Conservation (phyloP, 2,329 filamentous ascomycete species). For the Fusarium sp. region DNA sequence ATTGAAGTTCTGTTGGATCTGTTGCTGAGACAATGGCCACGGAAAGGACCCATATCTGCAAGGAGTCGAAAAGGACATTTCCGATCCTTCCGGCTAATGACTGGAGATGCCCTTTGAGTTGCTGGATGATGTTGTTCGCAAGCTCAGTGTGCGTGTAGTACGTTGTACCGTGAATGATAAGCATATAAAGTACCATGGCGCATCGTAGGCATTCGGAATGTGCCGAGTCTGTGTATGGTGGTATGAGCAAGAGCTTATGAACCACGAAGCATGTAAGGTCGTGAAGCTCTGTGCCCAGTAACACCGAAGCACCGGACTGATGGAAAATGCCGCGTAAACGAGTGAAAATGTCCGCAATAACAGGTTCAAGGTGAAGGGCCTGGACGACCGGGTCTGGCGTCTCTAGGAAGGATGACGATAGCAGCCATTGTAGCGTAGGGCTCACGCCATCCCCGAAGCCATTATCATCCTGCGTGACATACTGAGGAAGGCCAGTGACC, state of each 20-base stretch:
- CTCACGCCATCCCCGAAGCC: conserved; percentile 62
- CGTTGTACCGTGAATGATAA: conserved; percentile 65
- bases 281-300: conserved; percentile 60
- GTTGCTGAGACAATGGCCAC: conserved; percentile 55
- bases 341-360: conserved; percentile 53
- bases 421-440: conserved; percentile 62
- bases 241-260: conserved; percentile 58
- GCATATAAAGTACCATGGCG: conserved; percentile 62
- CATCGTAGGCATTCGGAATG: conserved; percentile 59
- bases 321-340: conserved; percentile 60
- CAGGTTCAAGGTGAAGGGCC: conserved; percentile 49
- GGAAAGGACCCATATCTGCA: conserved; percentile 57
- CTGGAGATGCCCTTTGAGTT: conserved; percentile 50
- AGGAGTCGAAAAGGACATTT: conserved; percentile 27
- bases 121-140: conserved; percentile 49
- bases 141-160: conserved; percentile 65
- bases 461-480: conserved; percentile 61
- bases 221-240: conserved; percentile 7
- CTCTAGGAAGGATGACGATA: conserved; percentile 37
- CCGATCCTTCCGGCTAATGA: conserved; percentile 5
- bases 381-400: conserved; percentile 27
- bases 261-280: conserved; percentile 67
- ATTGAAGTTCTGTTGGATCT: conserved; percentile 44
- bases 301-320: conserved; percentile 38
- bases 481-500: conserved; percentile 64